Evolutionary conservation across 352 stramenopile genomes (phyloP).

Genomic region (Phytophthora europaea): DNA sequence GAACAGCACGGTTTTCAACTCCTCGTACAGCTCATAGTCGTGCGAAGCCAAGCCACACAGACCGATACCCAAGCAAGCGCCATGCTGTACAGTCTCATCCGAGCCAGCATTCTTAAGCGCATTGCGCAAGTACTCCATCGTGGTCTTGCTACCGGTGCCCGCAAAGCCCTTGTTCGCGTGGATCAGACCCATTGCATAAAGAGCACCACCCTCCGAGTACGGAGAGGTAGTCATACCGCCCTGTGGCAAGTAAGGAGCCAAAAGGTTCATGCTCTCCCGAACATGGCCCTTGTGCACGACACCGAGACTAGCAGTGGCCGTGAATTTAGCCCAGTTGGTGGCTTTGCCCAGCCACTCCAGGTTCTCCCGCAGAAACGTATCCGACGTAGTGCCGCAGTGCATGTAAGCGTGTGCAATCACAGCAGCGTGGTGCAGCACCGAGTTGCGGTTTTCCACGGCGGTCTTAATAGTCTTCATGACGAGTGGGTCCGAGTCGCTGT

Average conservation of each 20-base stretch:
- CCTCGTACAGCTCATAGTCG: slow-evolving; percentile 96
- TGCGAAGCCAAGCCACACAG: slow-evolving; percentile 96
- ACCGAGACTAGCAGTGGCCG: slow-evolving; percentile 97
- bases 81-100: slow-evolving; percentile 98
- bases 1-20: slow-evolving; percentile 98
- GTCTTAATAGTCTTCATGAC: slow-evolving; percentile 96
- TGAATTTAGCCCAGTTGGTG: slow-evolving; percentile 99
- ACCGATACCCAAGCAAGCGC: slow-evolving; percentile 97
- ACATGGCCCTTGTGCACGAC: slow-evolving; percentile 99
- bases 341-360: slow-evolving; percentile 99
- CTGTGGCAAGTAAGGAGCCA: slow-evolving; percentile 98
- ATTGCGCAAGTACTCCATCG: slow-evolving; percentile 90
- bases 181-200: slow-evolving; percentile 99
- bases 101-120: slow-evolving; percentile 87
- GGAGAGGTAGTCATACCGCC: slow-evolving; percentile 90
- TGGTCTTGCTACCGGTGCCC: slow-evolving; percentile 83
- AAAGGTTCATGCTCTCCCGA: slow-evolving; percentile 97
- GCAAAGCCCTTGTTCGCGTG: slow-evolving; percentile 96
- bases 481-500: slow-evolving; percentile 92
- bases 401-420: slow-evolving; percentile 98
- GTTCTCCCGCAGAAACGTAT: slow-evolving; percentile 98
- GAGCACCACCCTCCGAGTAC: slow-evolving; percentile 97
- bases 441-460: slow-evolving; percentile 96
- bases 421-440: slow-evolving; percentile 97
- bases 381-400: slow-evolving; percentile 98